phyloP scores from a whole-genome alignment of 345 rosid species.

The Corchorus capsularis region DNA sequence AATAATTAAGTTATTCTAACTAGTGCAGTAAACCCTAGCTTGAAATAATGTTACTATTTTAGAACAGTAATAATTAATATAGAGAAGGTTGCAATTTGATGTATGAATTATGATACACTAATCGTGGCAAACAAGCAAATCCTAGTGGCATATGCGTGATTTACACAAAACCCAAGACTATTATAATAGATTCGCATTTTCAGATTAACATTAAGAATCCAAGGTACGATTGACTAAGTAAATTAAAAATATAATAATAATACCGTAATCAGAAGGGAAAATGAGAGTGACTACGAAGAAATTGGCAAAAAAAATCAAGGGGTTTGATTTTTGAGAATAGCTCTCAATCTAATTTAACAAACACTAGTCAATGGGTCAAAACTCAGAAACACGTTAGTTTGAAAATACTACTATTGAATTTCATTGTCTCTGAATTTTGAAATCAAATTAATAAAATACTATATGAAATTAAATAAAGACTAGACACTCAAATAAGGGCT shows the following conservation, averaged over 20 bases:
- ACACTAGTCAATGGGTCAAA: conserved; percentile 20
- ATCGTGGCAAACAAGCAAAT: not conserved
- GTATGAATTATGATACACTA: too few species aligned
- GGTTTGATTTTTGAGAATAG: conserved; percentile 14
- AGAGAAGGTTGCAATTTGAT: too few species aligned
- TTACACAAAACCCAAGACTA: not conserved
- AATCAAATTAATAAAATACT: not conserved
- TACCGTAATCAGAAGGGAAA: not conserved
- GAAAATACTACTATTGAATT: conserved; percentile 10
- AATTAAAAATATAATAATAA: not conserved
- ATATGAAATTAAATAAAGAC: too few species aligned
- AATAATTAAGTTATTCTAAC: too few species aligned
- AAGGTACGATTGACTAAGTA: not conserved
- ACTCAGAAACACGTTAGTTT: conserved; percentile 12
- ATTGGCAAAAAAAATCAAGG: not conserved
- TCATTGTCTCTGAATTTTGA: not conserved
- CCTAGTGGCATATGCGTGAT: not conserved
- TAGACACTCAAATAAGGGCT: too few species aligned
- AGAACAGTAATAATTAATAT: too few species aligned
- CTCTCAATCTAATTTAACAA: not conserved
- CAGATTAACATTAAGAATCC: not conserved
- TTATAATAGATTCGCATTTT: not conserved
- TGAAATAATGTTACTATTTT: too few species aligned
- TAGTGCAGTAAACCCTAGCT: too few species aligned
- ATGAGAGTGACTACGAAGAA: not conserved